Base-by-base conservation (phyloP, 306 rosid species). In the Acmispon strigosus region DNA sequence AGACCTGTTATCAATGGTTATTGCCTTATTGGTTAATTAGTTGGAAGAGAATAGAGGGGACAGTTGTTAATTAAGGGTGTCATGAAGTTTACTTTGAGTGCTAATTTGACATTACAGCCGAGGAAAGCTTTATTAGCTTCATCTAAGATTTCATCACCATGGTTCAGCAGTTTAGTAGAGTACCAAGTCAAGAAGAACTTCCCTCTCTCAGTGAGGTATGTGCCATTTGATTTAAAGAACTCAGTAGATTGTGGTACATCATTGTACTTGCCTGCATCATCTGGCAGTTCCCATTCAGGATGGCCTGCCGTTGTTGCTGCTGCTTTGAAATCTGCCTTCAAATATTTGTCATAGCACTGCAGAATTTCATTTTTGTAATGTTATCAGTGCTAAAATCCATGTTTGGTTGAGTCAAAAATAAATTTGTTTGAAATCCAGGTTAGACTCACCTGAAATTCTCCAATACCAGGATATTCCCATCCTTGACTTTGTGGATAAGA, bases 181-280 rank as follows among this genome's bases (percentile, higher is more conserved):
- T 84, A 88, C 96, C 96, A 92, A 61, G 87, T 84, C 82, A 92
- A 77, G 92, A 91, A 91, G 89, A 90, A 92, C 80, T 84, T 86
- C 78, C 96, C 96, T 77, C 76, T 77, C 77, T 92, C 96, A 1
- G 86, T 78, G 19, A 58, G 78, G 82, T 88, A 92, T 20, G 96
- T 82, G 42, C 98, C 96, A 8, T 83, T 72, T 45, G 87, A 73
- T 84, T 75, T 80, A 69, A 88, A 92, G 66, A 90, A 92, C 48
- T 56, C 86, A 4, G 90, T 86, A 36, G 85, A 81, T 42, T 88
- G 85, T 17, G 96, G 96, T 18, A 55, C 74, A 57, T 88, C 96
- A 43, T 90, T 92, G 85, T 88, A 88, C 27, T 75, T 54, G 65
- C 98, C 90, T 64, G 95, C 98, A 41, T 92, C 77, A 69, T 86